Evolutionary conservation across 805 yeast genomes (phyloP), one percentile per base, ranked within the genome.

Genomic region (Kodamaea nitidulidarum): DNA sequence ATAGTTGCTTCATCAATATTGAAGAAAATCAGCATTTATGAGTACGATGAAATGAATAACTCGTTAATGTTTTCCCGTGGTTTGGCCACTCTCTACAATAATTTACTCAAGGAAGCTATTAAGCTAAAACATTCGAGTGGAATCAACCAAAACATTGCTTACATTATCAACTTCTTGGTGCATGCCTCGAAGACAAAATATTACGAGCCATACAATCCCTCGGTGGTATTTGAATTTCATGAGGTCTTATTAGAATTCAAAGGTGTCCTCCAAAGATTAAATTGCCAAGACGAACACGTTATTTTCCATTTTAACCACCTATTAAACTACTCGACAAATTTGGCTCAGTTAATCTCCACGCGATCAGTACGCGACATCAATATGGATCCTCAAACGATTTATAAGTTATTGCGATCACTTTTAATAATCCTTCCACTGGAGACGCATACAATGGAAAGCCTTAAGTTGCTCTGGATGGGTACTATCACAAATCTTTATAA

Each of bases 61-160:
- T 46, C 52, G 3, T 29, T 45, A 7, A 45, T 55, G 12, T 58
- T 56, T 34, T 43, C 53, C 15, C 46, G 49, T 12, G 63, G 63
- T 2, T 39, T 55, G 15, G 43, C 48, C 3, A 36, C 50, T 5
- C 44, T 55, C 3, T 51, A 51, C 40, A 44, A 48, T 21, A 49
- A 49, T 18, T 29, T 50, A 21, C 15, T 47, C 15, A 29, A 35
- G 15, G 26, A 34, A 4, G 25, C 37, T 7, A 28, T 36, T 10
- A 24, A 29, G n/a, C 24, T 20, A 18, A 29, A 22, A 17, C 22
- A 31, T 15, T 25, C 25, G 10, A 36, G 28, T 12, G 28, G 24
- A 15, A 20, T 31, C 12, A 20, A 32, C 15, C 28, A 36, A 6
- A 30, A 36, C 16, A 26, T 36, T n/a, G 21, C 39, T 2, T 37